Evolutionary conservation across 805 yeast genomes (phyloP).

Genomic region (Myxozyma melibiosi): DNA sequence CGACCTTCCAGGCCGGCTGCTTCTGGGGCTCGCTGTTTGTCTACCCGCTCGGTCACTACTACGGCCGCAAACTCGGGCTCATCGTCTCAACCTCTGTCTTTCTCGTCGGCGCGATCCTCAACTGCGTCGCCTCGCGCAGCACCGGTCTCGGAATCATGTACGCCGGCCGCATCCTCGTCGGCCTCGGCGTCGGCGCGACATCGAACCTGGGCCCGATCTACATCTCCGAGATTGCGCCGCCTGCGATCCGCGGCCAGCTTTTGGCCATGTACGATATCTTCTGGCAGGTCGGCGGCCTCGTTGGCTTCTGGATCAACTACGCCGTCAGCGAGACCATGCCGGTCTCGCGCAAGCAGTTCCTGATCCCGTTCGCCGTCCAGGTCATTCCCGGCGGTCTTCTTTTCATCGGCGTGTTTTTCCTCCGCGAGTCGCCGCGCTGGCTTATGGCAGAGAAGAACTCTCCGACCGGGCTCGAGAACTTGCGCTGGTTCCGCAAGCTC

Average conservation of each 20-base stretch:
- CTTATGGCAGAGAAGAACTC: slow-evolving; percentile 58
- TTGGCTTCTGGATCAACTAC: slow-evolving; percentile 55
- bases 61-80: slow-evolving; percentile 60
- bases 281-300: slow-evolving; percentile 54
- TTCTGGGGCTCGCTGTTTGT: slow-evolving; percentile 42
- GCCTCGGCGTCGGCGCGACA: slow-evolving; percentile 58
- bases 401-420: slow-evolving; percentile 54
- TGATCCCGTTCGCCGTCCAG: slow-evolving; percentile 32
- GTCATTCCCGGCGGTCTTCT: slow-evolving; percentile 37
- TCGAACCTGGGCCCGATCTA: slow-evolving; percentile 55
- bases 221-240: slow-evolving; percentile 78
- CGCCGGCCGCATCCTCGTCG: slow-evolving; percentile 53
- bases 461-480: slow-evolving; percentile 55
- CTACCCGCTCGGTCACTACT: slow-evolving; percentile 65
- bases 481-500: slow-evolving; percentile 48
- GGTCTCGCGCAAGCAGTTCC: slow-evolving; percentile 41
- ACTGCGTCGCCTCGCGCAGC: slow-evolving; percentile 20
- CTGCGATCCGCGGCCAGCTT: slow-evolving; percentile 74
- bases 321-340: slow-evolving; percentile 48
- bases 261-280: slow-evolving; percentile 58
- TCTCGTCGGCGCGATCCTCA: slow-evolving; percentile 37
- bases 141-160: slow-evolving; percentile 37
- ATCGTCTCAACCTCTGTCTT: slow-evolving; percentile 9
- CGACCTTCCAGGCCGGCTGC: slow-evolving; percentile 50
- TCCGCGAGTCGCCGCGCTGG: slow-evolving; percentile 69